A percentile compares a stretch with the other conserved stretches of the same genome.
Evolutionary conservation across 257 asterid genomes (phyloP).

Genomic region (Solanum peruvianum): DNA sequence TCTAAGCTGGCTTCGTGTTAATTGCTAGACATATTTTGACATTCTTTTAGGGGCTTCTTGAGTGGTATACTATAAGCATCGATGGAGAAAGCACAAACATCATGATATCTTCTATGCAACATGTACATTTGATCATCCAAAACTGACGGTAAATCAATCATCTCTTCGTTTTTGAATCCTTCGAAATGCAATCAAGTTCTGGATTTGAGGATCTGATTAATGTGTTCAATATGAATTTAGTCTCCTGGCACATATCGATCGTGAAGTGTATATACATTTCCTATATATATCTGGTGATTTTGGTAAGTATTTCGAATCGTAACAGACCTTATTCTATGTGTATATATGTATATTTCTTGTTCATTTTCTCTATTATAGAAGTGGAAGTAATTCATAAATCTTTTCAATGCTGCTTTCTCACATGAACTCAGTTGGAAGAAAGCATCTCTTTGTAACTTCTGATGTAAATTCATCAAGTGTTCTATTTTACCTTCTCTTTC

Average conservation of each 20-base stretch:
- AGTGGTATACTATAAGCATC: conserved; percentile 39
- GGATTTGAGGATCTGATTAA: neutral
- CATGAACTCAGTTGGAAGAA: neutral
- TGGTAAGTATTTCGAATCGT: neutral
- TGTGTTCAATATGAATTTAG: neutral
- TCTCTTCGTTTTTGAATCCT: neutral
- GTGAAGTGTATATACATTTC: neutral
- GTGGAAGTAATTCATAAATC: neutral
- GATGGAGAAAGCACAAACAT: neutral
- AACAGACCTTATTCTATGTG: neutral
- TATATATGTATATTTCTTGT: neutral
- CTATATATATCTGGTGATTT: neutral
- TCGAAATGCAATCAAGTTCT: neutral
- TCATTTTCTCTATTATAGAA: neutral
- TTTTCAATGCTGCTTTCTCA: neutral
- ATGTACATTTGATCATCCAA: neutral
- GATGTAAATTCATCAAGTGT: neutral
- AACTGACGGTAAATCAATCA: neutral
- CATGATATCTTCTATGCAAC: neutral
- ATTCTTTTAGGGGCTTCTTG: conserved; percentile 54
- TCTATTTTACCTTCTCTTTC: neutral
- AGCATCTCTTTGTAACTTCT: neutral
- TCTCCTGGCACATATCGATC: neutral
- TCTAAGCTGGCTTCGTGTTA: neutral
- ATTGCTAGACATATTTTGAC: conserved; percentile 1